A percentile compares a stretch with the other conserved stretches of the same genome.
Conservation (phyloP, 139 green algal genomes). For the Picochlorum sp. region DNA sequence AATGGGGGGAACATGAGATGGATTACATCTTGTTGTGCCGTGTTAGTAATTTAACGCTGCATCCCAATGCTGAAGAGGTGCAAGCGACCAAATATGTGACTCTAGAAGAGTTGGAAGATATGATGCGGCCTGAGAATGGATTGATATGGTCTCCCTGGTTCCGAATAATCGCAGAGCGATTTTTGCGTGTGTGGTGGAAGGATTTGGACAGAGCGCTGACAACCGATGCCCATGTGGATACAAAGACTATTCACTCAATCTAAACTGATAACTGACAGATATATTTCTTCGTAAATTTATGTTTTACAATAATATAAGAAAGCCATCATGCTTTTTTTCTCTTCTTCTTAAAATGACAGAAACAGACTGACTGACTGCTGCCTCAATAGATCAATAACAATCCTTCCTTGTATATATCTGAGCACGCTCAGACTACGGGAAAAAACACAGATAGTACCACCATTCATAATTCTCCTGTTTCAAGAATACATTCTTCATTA, state of each 20-base stretch:
- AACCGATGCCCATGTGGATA: conserved; percentile 32
- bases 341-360: neutral
- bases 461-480: no score
- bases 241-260: conserved; percentile 35
- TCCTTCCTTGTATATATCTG: no score
- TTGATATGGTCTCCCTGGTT: conserved; percentile 91
- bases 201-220: conserved; percentile 51
- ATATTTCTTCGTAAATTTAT: neutral
- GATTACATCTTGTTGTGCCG: conserved; percentile 86
- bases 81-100: conserved; percentile 46
- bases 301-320: neutral
- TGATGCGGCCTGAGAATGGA: conserved; percentile 59
- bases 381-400: no score
- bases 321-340: no score
- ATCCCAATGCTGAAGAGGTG: conserved; percentile 79
- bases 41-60: conserved; percentile 20
- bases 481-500: no score
- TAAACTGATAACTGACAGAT: neutral
- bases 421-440: no score
- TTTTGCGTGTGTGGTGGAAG: conserved; percentile 80
- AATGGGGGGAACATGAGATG: conserved; percentile 91
- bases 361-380: no score
- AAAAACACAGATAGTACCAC: no score
- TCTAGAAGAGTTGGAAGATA: conserved; percentile 41
- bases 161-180: conserved; percentile 74